These are phyloP conservation scores for Talaromyces sp. DNA, from an alignment of 2,329 filamentous ascomycete species.

Conservation along the genomic window DNA sequence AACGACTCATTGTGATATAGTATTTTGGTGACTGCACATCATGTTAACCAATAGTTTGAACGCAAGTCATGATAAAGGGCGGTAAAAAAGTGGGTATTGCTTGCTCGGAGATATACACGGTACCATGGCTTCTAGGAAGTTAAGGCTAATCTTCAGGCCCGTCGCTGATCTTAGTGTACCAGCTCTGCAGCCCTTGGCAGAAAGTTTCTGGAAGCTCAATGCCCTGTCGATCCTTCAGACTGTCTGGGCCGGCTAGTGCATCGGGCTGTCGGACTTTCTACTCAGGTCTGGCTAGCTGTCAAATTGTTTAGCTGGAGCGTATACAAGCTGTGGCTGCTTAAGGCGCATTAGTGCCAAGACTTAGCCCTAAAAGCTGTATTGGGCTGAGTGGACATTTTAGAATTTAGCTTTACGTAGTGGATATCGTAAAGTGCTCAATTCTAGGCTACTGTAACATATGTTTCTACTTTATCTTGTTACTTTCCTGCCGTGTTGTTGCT, in stretches of 20 bases:
- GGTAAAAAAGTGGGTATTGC: background rate
- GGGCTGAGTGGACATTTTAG: background rate
- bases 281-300: background rate
- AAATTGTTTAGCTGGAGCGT: background rate
- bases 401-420: no score
- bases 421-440: background rate
- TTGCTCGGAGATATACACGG: background rate
- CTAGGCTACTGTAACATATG: background rate
- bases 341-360: background rate
- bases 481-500: background rate
- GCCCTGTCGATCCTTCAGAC: background rate
- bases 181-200: background rate
- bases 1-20: background rate
- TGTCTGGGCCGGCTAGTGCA: background rate
- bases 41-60: background rate
- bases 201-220: background rate
- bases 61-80: no score
- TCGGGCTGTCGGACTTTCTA: conserved; percentile 3
- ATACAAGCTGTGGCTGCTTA: background rate
- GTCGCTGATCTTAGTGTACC: background rate
- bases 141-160: background rate
- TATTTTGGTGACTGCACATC: background rate
- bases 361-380: background rate
- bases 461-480: background rate
- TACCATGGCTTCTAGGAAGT: background rate